These are phyloP conservation scores for Aspergillus hiratsukae DNA, from an alignment of 2,329 filamentous ascomycete genomes.

Conservation along the genomic window DNA sequence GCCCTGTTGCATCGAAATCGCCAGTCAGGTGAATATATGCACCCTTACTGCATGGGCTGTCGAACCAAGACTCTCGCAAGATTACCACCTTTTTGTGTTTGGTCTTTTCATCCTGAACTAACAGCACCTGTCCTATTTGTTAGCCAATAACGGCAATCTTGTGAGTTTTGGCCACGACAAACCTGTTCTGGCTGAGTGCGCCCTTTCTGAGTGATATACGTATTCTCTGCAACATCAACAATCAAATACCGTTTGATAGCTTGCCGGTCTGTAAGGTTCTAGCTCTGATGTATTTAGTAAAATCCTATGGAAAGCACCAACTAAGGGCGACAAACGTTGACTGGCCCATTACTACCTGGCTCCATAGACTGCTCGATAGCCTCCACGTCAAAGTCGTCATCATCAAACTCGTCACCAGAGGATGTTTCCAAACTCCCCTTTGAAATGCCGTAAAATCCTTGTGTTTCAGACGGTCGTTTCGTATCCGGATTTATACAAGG, in stretches of 20 bases:
- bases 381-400: constrained; percentile 58
- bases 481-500: constrained; percentile 2
- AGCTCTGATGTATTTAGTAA: constrained; percentile 66
- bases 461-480: constrained; percentile 3
- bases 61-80: constrained; percentile 80
- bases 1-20: constrained; percentile 62
- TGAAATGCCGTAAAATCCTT: not conserved
- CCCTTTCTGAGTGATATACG: constrained; percentile 62
- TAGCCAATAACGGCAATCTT: constrained; percentile 11
- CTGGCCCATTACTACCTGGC: constrained; percentile 67
- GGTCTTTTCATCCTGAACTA: constrained; percentile 74
- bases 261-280: constrained; percentile 58
- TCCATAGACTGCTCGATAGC: constrained; percentile 58
- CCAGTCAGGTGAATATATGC: constrained; percentile 86
- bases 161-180: constrained; percentile 20
- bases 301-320: constrained; percentile 25
- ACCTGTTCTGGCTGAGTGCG: constrained; percentile 68
- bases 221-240: constrained; percentile 65
- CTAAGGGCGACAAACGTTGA: constrained; percentile 56
- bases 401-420: constrained; percentile 69
- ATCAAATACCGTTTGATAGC: constrained; percentile 85
- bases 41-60: constrained; percentile 69
- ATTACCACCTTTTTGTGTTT: constrained; percentile 64
- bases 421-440: constrained; percentile 31
- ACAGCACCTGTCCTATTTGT: constrained; percentile 57